Evolutionary conservation across 345 rosid species (phyloP), one percentile per base, ranked within the genome.

Genomic region (Acer saccharum): DNA sequence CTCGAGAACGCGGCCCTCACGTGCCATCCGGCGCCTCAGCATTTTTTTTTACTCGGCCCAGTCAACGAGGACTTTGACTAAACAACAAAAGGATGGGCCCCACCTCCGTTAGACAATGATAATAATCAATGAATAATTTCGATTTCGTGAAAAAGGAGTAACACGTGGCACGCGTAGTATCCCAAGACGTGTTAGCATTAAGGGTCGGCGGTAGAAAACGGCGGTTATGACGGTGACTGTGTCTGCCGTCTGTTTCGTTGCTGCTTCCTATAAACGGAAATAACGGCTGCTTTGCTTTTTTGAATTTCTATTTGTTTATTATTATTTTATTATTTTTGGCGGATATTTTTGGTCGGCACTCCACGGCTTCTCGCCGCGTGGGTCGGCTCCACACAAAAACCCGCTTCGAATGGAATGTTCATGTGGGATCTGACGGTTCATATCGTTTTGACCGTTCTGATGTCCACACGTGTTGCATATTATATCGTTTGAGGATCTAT

Each of bases 141-240:
- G 50, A 9, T 10, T 8, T 43, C 46, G 10, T 1, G 8, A 4
- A 43, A 43, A 43, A 43, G 46, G 11, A 7, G 46, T 29, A 58
- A 73, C 69, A 50, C 78, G 52, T 75, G 20, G 20, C 43, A 75
- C 72, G 41, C 72, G 72, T 18, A 66, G 1, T 32, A 6, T 35
- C 8, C 10, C 10, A 14, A 78, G 68, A 77, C 83, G 83, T 79
- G 78, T 80, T 54, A 4, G 10, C 71, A 29, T 7, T 21, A 71
- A 46, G 25, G 74, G 74, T 70, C 76, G 84, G 87, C 81, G 77
- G 20, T 17, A 4, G 43, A 39, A 76, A 86, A 84, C 89, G 87
- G 87, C 84, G 75, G 78, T 71, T 71, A 21, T 27, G 55, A 75
- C 80, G 86, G 83, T 54, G 57, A 57, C 44, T 44, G 63, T 39